Base-by-base conservation (phyloP, 2,329 filamentous ascomycete species). In the Botryotinia globosa region DNA sequence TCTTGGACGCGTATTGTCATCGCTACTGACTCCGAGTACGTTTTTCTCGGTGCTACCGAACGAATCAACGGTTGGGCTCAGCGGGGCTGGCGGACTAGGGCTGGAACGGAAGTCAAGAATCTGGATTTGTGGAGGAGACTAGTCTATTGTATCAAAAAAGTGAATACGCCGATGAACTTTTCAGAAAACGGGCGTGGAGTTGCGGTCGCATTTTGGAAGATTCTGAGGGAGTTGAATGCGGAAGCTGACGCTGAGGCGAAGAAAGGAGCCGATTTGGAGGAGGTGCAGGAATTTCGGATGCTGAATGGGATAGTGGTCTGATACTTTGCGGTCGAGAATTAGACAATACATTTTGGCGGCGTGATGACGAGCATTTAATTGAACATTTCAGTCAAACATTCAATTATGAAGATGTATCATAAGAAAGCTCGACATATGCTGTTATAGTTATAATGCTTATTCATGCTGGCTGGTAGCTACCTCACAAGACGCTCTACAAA, bases 11-110 rank as follows among this genome's bases (percentile, higher is more conserved):
- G 73, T 2, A 12, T 88, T 1, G 83, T 87, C 61, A 82, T 89
- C 72, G 87, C 86, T 3, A 87, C 85, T 0, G 86, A 89, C 77
- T 87, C 85, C 0, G 80, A 82, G 34, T 88, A 88, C 74, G 84
- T 86, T 5, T 82, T 39, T 5, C 32, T 84, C 22, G 85, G 86
- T 8, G 77, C 83, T 5, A 87, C 85, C 0, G 71, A 78, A 9
- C 85, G 84, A 83, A 79, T 80, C 0, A 81, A 76, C 72, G 78
- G 42, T 0, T 88, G 87, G 87, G 54, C 83, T 5, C 71, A 66
- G 20, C 85, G 84, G 29, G 82, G 79, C 14, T 89, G 86, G 86
- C 81, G 51, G 72, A 85, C 80, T 12, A 74, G 72, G 0, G 73
- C 66, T 2, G 80, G 81, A 0, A 73, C 14, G 0, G 73, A 77